Evolutionary conservation across 768 basidiomycete genomes (phyloP), one percentile per base, ranked within the genome.

Genomic region (Mrakia frigida): DNA sequence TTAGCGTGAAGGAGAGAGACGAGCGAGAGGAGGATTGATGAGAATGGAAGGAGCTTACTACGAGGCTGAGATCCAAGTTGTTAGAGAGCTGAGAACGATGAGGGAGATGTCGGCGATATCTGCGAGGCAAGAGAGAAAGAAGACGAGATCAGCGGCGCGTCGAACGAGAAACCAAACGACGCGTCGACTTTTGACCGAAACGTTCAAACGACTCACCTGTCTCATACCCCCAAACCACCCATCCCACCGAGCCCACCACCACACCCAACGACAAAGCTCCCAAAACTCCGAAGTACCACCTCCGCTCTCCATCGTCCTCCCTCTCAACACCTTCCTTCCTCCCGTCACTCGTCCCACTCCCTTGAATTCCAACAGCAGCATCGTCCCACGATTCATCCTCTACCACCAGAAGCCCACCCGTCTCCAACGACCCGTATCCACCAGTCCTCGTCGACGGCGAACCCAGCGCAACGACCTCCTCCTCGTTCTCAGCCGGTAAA

Each of bases 51-150:
- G 63, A 43, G n/a, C 65, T 1, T 18, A 68, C 65, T 39, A 68
- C 23, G 35, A 68, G 21, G 37, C 35, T 68, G 65, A 68, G 16
- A 41, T 68, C 65, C 65, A 68, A 23, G 39, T 23, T 6, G 65
- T 43, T 16, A 68, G 16, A 9, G 65, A 37, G 37, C 39, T 68
- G 65, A 68, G 16, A 11, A 68, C 37, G 23, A 68, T 39, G 35
- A 68, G 65, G 6, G 65, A 35, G 25, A 68, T 68, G 39, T 68
- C 65, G 39, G 65, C 65, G 14, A 9, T 39, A 33, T 68, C 65
- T 68, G 65, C 16, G 14, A 50, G 6, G 9, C 2, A 39, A 41
- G 10, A 68, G 31, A 18, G 7, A 6, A 67, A 25, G 37, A 7
- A 68, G 18, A 13, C 37, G 9, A 41, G 25, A 21, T 39, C 14